Evolutionary conservation across 202 grass and related monocot species (phyloP), one percentile per base, ranked within the genome.

Genomic region (Saccharum hybrid): DNA sequence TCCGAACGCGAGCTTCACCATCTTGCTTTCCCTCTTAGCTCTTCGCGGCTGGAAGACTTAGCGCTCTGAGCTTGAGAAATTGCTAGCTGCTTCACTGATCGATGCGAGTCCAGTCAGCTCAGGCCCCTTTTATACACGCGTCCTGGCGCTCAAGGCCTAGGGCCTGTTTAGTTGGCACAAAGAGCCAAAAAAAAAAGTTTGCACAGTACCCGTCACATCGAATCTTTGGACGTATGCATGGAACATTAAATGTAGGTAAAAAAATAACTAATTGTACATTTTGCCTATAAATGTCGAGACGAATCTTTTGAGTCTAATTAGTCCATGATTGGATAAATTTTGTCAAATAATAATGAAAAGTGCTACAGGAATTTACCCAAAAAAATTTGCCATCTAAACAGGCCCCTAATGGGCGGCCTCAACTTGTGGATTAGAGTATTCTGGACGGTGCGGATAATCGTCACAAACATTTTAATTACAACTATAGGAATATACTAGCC

Each of bases 1-100:
- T 68, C 94, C 94, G 71, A 97, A 87, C 43, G 90, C 46, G 42
- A 97, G 83, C 81, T 90, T 97, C 91, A 97, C 94, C 94, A 97
- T 94, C 82, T 83, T 81, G 63, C 30, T 37, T 30, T 23, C 16
- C 52, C 54, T 57, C 54, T 72, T 40, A 39, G 31, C 59, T 72
- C 63, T 56, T 79, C 2, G 12, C 12, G 12, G 10, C 10, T 0
- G 10, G 28, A 52, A 69, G 73, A 7, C 0, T 63, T 23, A 7
- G 18, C 3, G 28, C 37, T 68, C 12, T 49, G 40, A 49, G 23
- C 66, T 86, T 16, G 12, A 83, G 30, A 67, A 51, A 18, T 51
- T 51, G 39, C 36, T 85, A 41, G 1, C 79, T 31, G 6, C 39
- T 57, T 59, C 7, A 4, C 52, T 66, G 88, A 28, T 28, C 28